phyloP scores from a whole-genome alignment of 768 basidiomycete genomes.

The Lentinula guzmanii region DNA sequence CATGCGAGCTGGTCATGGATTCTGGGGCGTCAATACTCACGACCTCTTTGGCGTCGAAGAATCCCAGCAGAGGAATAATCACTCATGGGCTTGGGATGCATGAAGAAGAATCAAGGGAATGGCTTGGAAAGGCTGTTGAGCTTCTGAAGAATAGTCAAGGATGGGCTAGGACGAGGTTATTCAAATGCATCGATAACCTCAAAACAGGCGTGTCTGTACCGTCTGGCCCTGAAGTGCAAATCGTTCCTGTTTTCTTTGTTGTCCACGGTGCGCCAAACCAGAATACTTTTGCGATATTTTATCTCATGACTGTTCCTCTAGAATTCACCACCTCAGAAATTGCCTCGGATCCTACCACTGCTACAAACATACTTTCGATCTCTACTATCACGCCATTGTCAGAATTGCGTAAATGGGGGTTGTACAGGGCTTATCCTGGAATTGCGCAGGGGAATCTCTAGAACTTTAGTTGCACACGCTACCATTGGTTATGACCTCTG shows the following conservation, averaged over 20 bases:
- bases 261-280: constrained; percentile 27
- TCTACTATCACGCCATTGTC: constrained; percentile 13
- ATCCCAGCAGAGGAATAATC: constrained; percentile 24
- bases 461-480: not conserved
- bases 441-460: constrained; percentile 28
- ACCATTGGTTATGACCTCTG: too few relatives aligned
- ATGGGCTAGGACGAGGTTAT: constrained; percentile 34
- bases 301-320: not conserved
- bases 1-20: constrained; percentile 27
- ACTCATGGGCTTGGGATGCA: constrained; percentile 22
- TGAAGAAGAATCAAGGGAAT: constrained; percentile 10
- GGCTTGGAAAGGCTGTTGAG: constrained; percentile 16
- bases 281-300: not conserved
- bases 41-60: constrained; percentile 22
- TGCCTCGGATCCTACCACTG: constrained; percentile 12
- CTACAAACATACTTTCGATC: constrained; percentile 6
- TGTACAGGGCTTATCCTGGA: constrained; percentile 44
- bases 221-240: constrained; percentile 22
- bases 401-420: constrained; percentile 31
- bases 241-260: constrained; percentile 29
- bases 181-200: constrained; percentile 34
- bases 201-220: constrained; percentile 25
- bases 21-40: constrained; percentile 26
- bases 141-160: constrained; percentile 19
- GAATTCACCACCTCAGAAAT: constrained; percentile 14